These are phyloP conservation scores for Trichoderma cornu-damae DNA, from an alignment of 2,329 filamentous ascomycete species.

Conservation along the genomic window DNA sequence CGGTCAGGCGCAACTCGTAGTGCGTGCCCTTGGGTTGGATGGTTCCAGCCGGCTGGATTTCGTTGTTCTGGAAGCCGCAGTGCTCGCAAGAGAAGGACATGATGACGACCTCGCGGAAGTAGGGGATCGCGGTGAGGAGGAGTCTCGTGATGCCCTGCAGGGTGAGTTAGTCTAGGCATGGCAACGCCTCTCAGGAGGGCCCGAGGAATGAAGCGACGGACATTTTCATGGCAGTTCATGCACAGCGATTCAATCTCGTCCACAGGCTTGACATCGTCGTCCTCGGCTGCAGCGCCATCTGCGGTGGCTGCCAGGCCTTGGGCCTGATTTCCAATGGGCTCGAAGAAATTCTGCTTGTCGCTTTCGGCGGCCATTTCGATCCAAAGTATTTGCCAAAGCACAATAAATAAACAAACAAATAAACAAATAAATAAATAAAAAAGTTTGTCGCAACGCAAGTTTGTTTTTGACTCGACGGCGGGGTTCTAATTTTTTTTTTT, in stretches of 20 bases:
- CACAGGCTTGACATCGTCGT: conserved; percentile 51
- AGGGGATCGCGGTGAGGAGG: conserved; percentile 87
- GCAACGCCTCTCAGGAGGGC: not conserved
- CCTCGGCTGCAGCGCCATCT: conserved; percentile 32
- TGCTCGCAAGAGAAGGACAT: conserved; percentile 94
- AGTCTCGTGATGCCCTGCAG: conserved; percentile 76
- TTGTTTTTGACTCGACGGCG: conserved; percentile 19
- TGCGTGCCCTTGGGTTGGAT: conserved; percentile 85
- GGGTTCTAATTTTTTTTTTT: conserved; percentile 24
- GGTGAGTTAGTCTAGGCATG: not conserved
- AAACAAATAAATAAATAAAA: not conserved
- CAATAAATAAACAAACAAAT: not conserved
- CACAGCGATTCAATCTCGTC: conserved; percentile 73
- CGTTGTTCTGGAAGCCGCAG: conserved; percentile 85
- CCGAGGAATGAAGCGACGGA: conserved; percentile 35
- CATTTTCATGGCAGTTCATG: conserved; percentile 81
- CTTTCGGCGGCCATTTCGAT: conserved; percentile 40
- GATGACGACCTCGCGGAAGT: conserved; percentile 94
- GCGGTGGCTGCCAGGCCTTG: conserved; percentile 43
- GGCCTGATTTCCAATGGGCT: conserved; percentile 58
- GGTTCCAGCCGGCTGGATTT: conserved; percentile 85
- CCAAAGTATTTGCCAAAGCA: conserved; percentile 15
- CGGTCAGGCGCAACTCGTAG: conserved; percentile 75
- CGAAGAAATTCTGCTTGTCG: conserved; percentile 50
- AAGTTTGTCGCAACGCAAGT: conserved; percentile 16